These are phyloP conservation scores for Kockovaella imperatae DNA, from an alignment of 768 basidiomycete species.

Conservation along the genomic window DNA sequence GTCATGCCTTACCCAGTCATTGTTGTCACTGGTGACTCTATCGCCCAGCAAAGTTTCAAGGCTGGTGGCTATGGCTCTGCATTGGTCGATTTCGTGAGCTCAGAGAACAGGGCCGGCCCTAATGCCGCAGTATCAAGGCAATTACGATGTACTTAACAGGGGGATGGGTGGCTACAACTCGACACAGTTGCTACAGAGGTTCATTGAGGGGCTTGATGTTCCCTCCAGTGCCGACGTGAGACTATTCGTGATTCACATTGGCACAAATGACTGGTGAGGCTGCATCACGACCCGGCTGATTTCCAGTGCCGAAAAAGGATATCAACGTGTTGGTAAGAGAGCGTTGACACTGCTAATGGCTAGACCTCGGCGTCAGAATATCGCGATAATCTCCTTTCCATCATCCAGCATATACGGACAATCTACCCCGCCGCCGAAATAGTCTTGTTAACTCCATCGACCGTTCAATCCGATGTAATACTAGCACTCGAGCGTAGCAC, in stretches of 20 bases:
- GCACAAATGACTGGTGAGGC: conserved; percentile 2
- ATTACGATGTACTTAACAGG: conserved; percentile 2
- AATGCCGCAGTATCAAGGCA: conserved; percentile 5
- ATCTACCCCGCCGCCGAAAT: not conserved
- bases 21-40: conserved; percentile 4
- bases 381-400: not conserved
- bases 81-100: not conserved
- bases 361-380: not conserved
- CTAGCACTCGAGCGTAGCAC: not conserved
- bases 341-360: not conserved
- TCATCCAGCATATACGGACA: not conserved
- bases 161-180: conserved; percentile 1
- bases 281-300: not conserved
- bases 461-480: not conserved
- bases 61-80: conserved; percentile 2
- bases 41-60: not conserved
- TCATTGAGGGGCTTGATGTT: not conserved
- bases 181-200: conserved; percentile 1
- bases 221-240: not conserved
- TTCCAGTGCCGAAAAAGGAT: not conserved
- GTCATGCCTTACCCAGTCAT: conserved; percentile 1
- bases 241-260: conserved; percentile 3
- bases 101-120: not conserved
- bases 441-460: not conserved
- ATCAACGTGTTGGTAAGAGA: not conserved